Base-by-base conservation (phyloP, 768 basidiomycete genomes). In the Podaxis sp. region DNA sequence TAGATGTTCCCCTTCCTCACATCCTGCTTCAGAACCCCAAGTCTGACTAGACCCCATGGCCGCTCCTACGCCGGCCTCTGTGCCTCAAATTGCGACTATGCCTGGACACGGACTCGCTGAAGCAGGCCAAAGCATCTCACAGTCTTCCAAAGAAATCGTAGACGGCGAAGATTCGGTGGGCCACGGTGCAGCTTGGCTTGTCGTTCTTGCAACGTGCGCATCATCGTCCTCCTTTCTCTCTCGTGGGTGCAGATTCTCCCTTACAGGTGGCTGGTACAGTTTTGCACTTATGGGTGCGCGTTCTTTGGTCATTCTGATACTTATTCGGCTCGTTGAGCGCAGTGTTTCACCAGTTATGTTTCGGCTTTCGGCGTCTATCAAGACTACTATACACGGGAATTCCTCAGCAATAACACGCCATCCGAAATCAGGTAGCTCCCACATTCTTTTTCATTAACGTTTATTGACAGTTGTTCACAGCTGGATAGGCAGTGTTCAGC, bases 401-500 rank as follows among this genome's bases (percentile, higher is more conserved):
- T 78, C 61, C 65, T 82, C 59, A 68, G 65, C 13, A 70, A 74
- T 47, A 73, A 69, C 29, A 74, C 75, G 6, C 76, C 80, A n/a
- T 80, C 79, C n/a, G 76, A 79, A 38, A 79, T 82, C 47, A 79
- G 78, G 76, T 79, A 62, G 67, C 61, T 46, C 11, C 36, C 33
- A 47, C 22, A 46, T 38, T 22, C 36, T 22, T 57, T 37, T 47
- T 49, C 15, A 13, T 63, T 61, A 17, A 64, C 46, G 8, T 43
- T 66, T 33, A 11, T n/a, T 38, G 3, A 64, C 7, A 57, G 53
- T 46, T 52, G 61, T 61, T 11, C 47, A 6, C 19, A 82, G 80
- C 51, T 83, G 82, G 82, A 80, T 83, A 53, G 82, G 82, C 4
- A 79, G 79, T 55, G 75, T 80, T 47, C 79, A 81, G 62, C 72